Evolutionary conservation across 2,329 filamentous ascomycete species (phyloP), one percentile per base, ranked within the genome.

Genomic region (Harringtonia aguacate): DNA sequence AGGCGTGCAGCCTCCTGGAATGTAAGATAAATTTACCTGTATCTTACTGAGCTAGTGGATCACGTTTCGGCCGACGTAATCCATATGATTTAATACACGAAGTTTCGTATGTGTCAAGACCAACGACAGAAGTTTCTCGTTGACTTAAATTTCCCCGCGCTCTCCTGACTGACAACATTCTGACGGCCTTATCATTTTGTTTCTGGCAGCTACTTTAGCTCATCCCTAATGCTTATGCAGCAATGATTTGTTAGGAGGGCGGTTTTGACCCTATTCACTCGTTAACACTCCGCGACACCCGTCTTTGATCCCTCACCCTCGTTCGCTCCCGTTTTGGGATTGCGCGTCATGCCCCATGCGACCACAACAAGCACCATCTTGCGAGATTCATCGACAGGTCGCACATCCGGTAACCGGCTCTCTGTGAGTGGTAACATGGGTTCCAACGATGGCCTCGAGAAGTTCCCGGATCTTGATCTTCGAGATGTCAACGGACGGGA

Each of bases 401-500:
- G 31, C 39, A 24, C 37, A 44, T 36, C 36, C 37, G 17, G 12
- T 29, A 22, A 10, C n/a, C 13, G 17, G 17, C 36, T 21, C 7
- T 20, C 21, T 8, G 30, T 20, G 24, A 20, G 13, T 31, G 36
- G n/a, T 28, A 41, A 38, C 12, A 52, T 52, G 50, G 41, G 45
- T 42, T 45, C 53, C 18, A 44, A 37, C 31, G 47, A 45, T 22
- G 45, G 55, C 21, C 73, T 74, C 60, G 74, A 78, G 58, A 75
- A 75, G 58, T 79, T 78, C 49, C 75, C 75, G 50, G 74, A 78
- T 49, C 62, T 73, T 52, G 73, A 76, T 52, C 50, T 60, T 7
- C 52, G 44, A 18, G 46, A 50, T 12, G 20, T 30, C 4, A 14
- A 29, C 34, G 39, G 37, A 5, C 51, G 38, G 49, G 50, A 48